phyloP scores from a whole-genome alignment of 2,329 filamentous ascomycete genomes.

The Aureobasidium melanogenum region DNA sequence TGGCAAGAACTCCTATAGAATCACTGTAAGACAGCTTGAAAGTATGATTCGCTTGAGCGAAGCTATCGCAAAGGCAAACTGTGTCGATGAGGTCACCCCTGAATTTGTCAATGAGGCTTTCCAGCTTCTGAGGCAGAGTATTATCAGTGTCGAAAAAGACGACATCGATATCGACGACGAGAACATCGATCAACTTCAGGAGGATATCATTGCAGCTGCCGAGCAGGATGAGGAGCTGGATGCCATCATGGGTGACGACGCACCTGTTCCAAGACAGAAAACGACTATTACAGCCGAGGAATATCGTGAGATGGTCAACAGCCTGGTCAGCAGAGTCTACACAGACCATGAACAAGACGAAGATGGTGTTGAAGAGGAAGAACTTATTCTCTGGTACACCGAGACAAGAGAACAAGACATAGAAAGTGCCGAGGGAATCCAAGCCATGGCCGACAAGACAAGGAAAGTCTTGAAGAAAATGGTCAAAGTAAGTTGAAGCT shows the following conservation, averaged over 20 bases:
- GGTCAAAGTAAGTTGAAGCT: slow-evolving; percentile 64
- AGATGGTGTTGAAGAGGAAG: slow-evolving; percentile 78
- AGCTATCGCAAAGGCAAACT: slow-evolving; percentile 97
- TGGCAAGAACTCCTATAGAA: slow-evolving; percentile 91
- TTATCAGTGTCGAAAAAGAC: slow-evolving; percentile 96
- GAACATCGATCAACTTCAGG: slow-evolving; percentile 26
- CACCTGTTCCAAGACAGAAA: slow-evolving; percentile 30
- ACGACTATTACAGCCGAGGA: slow-evolving; percentile 92
- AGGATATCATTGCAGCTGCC: slow-evolving; percentile 27
- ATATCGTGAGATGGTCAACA: slow-evolving; percentile 82
- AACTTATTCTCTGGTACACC: slow-evolving; percentile 79
- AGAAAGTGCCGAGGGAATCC: slow-evolving; percentile 69
- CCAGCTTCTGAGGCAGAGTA: slow-evolving; percentile 83
- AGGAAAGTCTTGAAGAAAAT: slow-evolving; percentile 88
- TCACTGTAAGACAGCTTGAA: slow-evolving; percentile 92
- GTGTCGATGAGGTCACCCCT: slow-evolving; percentile 78
- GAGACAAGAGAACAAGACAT: slow-evolving; percentile 84
- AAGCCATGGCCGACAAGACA: slow-evolving; percentile 62
- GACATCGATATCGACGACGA: slow-evolving; percentile 90
- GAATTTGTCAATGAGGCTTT: slow-evolving; percentile 87
- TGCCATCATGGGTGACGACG: slow-evolving; percentile 26
- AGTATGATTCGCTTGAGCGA: slow-evolving; percentile 92
- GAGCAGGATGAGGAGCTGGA: slow-evolving; percentile 42
- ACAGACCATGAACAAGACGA: slow-evolving; percentile 68
- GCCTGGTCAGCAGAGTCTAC: slow-evolving; percentile 72